Evolutionary conservation across 768 basidiomycete species (phyloP).

Genomic region (Russula emetica): DNA sequence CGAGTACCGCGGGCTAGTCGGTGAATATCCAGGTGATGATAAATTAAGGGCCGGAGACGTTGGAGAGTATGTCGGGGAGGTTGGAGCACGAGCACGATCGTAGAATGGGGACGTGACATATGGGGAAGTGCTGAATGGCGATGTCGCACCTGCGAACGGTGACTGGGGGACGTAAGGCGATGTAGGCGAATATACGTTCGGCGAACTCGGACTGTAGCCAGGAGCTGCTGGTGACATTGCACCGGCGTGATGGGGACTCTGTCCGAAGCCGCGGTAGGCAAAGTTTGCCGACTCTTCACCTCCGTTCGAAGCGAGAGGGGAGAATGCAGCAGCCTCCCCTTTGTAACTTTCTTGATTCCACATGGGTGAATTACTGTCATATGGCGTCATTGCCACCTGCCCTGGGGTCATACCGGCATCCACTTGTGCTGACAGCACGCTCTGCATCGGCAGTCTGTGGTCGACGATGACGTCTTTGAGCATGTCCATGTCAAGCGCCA

Average conservation of each 20-base stretch:
- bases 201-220: conserved; percentile 89
- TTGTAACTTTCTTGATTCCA: conserved; percentile 73
- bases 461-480: conserved; percentile 98
- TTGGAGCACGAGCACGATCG: conserved; percentile 56
- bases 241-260: conserved; percentile 78
- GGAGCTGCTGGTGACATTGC: conserved; percentile 86
- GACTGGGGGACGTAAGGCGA: conserved; percentile 88
- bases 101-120: conserved; percentile 86
- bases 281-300: conserved; percentile 80
- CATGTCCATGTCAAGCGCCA: conserved; percentile 96
- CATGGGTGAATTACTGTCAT: conserved; percentile 85
- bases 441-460: conserved; percentile 84
- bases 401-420: conserved; percentile 91
- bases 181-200: conserved; percentile 82
- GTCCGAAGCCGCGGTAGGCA: conserved; percentile 72
- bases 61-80: conserved; percentile 84
- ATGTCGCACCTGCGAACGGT: conserved; percentile 76
- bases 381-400: conserved; percentile 93
- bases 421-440: conserved; percentile 68
- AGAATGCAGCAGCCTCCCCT: conserved; percentile 87
- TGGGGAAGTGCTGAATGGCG: conserved; percentile 76
- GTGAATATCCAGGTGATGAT: conserved; percentile 68
- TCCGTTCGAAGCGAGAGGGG: conserved; percentile 81
- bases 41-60: conserved; percentile 80
- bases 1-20: conserved; percentile 78